These are phyloP conservation scores for Torulaspora quercuum DNA, from an alignment of 805 yeast species.

Conservation along the genomic window DNA sequence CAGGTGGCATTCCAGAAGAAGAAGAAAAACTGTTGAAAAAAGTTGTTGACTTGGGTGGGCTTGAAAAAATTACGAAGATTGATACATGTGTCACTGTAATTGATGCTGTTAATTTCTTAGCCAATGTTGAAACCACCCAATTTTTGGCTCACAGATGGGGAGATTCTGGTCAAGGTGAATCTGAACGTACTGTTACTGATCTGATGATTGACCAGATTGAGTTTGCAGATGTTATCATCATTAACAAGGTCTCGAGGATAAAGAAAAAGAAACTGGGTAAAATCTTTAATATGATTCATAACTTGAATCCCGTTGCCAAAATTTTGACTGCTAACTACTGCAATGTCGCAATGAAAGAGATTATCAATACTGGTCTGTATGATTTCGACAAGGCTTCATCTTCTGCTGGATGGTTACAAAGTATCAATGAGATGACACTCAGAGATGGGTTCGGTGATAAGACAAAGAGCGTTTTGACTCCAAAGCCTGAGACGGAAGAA, in stretches of 20 bases:
- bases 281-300: slow-evolving; percentile 36
- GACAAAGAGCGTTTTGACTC: slow-evolving; percentile 30
- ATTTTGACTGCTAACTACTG: slow-evolving; percentile 38
- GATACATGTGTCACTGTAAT: slow-evolving; percentile 49
- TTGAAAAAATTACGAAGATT: slow-evolving; percentile 39
- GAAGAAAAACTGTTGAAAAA: slow-evolving; percentile 22
- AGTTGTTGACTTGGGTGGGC: slow-evolving; percentile 41
- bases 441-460: slow-evolving; percentile 37
- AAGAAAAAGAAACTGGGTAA: slow-evolving; percentile 29
- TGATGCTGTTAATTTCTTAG: slow-evolving; percentile 42
- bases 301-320: slow-evolving; percentile 45
- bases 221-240: slow-evolving; percentile 44
- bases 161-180: slow-evolving; percentile 40
- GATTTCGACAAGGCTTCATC: slow-evolving; percentile 43
- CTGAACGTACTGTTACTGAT: slow-evolving; percentile 46
- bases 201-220: slow-evolving; percentile 47
- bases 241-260: slow-evolving; percentile 40
- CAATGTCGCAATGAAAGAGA: slow-evolving; percentile 37
- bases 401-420: slow-evolving; percentile 46
- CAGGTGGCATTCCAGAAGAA: slow-evolving; percentile 22
- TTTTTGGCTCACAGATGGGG: slow-evolving; percentile 43
- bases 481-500: slow-evolving; percentile 47
- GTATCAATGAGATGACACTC: slow-evolving; percentile 40
- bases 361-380: slow-evolving; percentile 39
- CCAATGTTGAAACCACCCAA: slow-evolving; percentile 45